Percentiles rank a stretch among this genome's conserved stretches.
Evolutionary conservation across 768 basidiomycete genomes (phyloP).

Genomic region (Butyriboletus loyo): DNA sequence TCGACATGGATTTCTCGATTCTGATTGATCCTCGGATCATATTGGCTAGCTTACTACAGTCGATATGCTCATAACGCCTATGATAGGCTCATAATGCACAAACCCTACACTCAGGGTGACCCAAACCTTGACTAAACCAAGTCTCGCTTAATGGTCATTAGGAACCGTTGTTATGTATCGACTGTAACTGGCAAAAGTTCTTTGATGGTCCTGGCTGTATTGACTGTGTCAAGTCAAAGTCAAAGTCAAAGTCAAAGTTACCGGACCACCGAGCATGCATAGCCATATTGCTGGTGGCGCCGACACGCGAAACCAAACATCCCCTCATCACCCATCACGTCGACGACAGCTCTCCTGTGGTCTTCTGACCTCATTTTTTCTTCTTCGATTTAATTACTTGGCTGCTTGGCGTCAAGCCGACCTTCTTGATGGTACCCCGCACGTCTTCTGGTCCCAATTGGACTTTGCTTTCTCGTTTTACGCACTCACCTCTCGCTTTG

Average conservation of each 20-base stretch:
- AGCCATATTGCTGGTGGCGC: slow-evolving; percentile 5
- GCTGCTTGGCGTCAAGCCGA: neutral
- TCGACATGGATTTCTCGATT: no score
- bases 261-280: no score
- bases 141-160: no score
- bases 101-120: no score
- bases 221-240: neutral
- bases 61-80: no score
- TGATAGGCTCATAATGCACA: no score
- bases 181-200: no score
- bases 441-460: neutral
- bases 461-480: neutral
- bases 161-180: no score
- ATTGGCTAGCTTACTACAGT: no score
- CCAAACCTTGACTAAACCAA: no score
- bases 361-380: neutral
- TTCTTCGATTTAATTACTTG: neutral
- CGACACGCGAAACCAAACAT: neutral
- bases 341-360: neutral
- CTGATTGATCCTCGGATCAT: no score
- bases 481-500: slow-evolving; percentile 2
- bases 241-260: neutral
- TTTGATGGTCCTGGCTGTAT: neutral
- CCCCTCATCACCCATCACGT: neutral
- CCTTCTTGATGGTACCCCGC: slow-evolving; percentile 6